A percentile compares a stretch with the other conserved stretches of the same genome.
These are phyloP conservation scores for Rheum nobile DNA, from an alignment of 148 eudicot species.

Conservation along the genomic window DNA sequence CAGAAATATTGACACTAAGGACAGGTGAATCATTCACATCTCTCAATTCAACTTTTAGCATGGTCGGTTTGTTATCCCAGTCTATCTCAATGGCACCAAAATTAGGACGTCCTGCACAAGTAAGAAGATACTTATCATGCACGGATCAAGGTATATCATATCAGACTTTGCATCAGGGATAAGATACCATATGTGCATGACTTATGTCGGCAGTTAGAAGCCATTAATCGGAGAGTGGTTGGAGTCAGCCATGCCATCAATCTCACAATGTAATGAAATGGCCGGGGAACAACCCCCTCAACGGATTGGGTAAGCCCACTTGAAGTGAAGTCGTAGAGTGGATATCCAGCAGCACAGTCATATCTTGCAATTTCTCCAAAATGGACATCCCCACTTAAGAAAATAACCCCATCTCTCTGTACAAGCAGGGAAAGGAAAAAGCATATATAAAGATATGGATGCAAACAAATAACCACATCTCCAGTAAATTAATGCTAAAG, in stretches of 20 bases:
- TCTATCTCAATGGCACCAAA: conserved; percentile 59
- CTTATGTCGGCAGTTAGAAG: conserved; percentile 40
- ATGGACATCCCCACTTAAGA: conserved; percentile 75
- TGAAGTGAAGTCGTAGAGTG: conserved; percentile 58
- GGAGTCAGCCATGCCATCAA: conserved; percentile 49
- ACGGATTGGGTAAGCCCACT: conserved; percentile 72
- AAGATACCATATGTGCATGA: conserved; percentile 58
- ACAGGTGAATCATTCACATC: conserved; percentile 43
- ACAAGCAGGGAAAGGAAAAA: conserved; percentile 2
- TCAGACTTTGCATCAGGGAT: background rate
- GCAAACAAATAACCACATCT: background rate
- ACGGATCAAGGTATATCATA: background rate
- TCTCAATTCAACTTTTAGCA: conserved; percentile 40
- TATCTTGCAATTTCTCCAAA: conserved; percentile 53
- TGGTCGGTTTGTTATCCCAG: conserved; percentile 42
- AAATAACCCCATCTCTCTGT: conserved; percentile 51
- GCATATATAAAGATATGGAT: background rate
- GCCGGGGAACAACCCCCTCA: conserved; percentile 39
- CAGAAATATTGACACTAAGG: conserved; percentile 26
- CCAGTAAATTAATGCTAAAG: background rate
- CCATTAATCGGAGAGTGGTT: conserved; percentile 39
- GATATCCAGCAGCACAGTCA: conserved; percentile 56
- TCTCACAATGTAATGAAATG: conserved; percentile 34
- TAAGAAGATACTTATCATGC: background rate
- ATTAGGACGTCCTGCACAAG: conserved; percentile 42